Evolutionary conservation across 2,329 filamentous ascomycete species (phyloP), one percentile per base, ranked within the genome.

Genomic region (Pyricularia pennisetigena): DNA sequence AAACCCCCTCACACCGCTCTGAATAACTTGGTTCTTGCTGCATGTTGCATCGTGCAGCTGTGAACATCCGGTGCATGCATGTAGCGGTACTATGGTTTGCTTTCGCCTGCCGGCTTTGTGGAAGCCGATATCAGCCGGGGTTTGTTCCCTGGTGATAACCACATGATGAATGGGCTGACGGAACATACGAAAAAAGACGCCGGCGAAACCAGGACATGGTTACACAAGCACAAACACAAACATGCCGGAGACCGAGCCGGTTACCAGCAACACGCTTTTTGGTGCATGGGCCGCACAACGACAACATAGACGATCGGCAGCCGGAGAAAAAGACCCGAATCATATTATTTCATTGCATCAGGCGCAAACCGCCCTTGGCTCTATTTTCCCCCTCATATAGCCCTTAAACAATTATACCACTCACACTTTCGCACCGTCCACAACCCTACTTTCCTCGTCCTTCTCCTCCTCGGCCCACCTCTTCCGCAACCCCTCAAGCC

Each of bases 401-500:
- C 68, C 65, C 69, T 66, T 7, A 54, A 59, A 64, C 70, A 66
- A 70, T 28, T 59, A 62, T 68, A 67, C 67, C 68, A 68, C 69
- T 68, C 62, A 68, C 28, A 32, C 66, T 49, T 66, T 66, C 24
- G 54, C 65, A 20, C 14, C 65, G 24, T 57, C 65, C 24, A 57
- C 7, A 29, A 12, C 28, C 61, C 7, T 29, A 28, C 54, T 65
- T 49, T 41, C 61, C 64, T 57, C 68, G 69, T 54, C 67, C 57
- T 24, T 23, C 59, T 54, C 41, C 65, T 69, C 70, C 65, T 70
- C 70, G 9, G 75, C 74, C 81, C 81, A 83, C 72, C 81, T 77
- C 24, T 74, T 71, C 69, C 77, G 78, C 72, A 80, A 80, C 59
- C 70, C 73, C 69, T 85, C 82, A 30, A 86, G 74, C 78, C 80